phyloP scores from a whole-genome alignment of 2,329 filamentous ascomycete species.

The Clonostachys rosea region DNA sequence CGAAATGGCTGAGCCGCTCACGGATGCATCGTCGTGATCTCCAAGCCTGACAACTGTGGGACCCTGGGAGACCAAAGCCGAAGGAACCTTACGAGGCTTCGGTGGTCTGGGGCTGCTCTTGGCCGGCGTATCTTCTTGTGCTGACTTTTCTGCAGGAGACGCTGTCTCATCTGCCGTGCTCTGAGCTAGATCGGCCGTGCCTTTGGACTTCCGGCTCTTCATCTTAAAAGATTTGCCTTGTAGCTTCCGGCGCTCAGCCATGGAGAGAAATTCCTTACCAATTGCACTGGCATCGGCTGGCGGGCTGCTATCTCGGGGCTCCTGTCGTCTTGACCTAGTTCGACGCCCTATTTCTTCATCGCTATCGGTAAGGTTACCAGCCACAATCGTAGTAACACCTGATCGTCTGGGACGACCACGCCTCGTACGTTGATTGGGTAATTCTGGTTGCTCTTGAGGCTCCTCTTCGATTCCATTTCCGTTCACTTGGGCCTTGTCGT shows the following conservation, averaged over 20 bases:
- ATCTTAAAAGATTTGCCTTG: slow-evolving; percentile 51
- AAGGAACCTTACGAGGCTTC: too few relatives aligned
- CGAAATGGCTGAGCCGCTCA: background rate
- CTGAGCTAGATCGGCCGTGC: too few relatives aligned
- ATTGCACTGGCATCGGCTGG: too few relatives aligned
- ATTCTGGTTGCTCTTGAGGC: too few relatives aligned
- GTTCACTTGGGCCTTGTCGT: too few relatives aligned
- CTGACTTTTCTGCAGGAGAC: background rate
- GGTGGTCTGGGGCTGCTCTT: background rate
- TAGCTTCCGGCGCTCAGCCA: slow-evolving; percentile 52
- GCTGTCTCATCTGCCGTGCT: background rate
- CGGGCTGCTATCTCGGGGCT: too few relatives aligned
- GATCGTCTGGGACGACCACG: slow-evolving; percentile 18
- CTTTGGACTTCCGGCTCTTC: slow-evolving; percentile 21
- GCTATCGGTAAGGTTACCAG: background rate
- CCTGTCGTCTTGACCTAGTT: too few relatives aligned
- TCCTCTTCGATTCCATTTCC: too few relatives aligned
- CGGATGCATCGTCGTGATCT: background rate
- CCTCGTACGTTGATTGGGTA: slow-evolving; percentile 1
- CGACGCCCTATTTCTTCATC: too few relatives aligned
- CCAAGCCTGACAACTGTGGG: slow-evolving; percentile 2
- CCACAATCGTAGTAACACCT: slow-evolving; percentile 15
- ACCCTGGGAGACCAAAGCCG: background rate
- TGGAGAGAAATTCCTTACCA: slow-evolving; percentile 37
- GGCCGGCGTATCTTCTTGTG: background rate